phyloP scores from a whole-genome alignment of 306 rosid genomes.

The Cicer judaicum region DNA sequence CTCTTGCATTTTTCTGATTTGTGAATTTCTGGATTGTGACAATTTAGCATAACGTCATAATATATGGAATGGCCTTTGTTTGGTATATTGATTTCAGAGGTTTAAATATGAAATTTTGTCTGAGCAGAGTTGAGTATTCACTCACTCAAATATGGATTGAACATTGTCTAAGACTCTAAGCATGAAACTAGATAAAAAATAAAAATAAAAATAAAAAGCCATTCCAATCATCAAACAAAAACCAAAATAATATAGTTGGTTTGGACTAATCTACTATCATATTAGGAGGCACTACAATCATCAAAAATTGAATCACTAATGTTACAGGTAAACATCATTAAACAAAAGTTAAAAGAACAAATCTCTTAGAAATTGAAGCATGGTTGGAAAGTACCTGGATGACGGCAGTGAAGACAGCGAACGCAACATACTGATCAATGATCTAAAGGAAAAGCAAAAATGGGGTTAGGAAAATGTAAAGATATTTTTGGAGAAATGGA shows the following conservation, averaged over 20 bases:
- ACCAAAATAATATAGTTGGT: background rate
- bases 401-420: constrained; percentile 74
- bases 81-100: background rate
- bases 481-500: background rate
- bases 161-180: background rate
- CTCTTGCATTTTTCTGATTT: background rate
- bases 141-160: background rate
- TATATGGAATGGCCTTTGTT: background rate
- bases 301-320: background rate
- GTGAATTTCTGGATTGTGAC: background rate
- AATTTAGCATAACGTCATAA: background rate
- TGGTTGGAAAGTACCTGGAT: constrained; percentile 65
- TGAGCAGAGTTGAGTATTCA: background rate
- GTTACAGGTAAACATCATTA: background rate
- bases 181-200: background rate
- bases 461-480: constrained; percentile 36
- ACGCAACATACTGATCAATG: constrained; percentile 78
- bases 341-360: background rate
- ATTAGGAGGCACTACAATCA: background rate
- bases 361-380: background rate
- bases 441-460: constrained; percentile 51
- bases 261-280: background rate
- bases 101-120: too few relatives aligned
- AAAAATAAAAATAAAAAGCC: background rate
- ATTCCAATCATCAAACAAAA: background rate